Percentiles rank a stretch among this genome's conserved stretches.
Conservation (phyloP, 306 rosid species). For the Cucumis sativus region DNA sequence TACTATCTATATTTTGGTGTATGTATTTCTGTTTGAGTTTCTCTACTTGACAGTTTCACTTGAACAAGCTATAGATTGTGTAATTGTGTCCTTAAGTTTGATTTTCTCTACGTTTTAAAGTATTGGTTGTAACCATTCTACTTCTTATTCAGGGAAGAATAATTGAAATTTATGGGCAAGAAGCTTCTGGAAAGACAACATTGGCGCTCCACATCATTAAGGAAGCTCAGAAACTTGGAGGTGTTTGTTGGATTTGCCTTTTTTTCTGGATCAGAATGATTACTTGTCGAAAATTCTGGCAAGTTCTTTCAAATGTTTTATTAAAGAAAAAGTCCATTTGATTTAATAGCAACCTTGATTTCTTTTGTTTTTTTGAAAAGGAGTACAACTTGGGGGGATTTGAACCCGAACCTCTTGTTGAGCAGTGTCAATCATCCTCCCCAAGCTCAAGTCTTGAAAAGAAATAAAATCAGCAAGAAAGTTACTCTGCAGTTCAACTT, state of each 20-base stretch:
- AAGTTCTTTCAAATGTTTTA: neutral
- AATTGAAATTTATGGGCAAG: slow-evolving; percentile 77
- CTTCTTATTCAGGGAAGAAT: slow-evolving; percentile 56
- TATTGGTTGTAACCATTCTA: neutral
- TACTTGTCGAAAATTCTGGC: neutral
- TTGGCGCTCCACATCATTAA: slow-evolving; percentile 79
- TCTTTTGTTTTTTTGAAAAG: too few relatives aligned
- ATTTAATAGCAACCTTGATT: neutral
- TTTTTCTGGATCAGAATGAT: slow-evolving; percentile 5
- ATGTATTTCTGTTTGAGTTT: neutral
- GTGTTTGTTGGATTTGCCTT: slow-evolving; percentile 16
- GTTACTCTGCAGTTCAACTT: too few relatives aligned
- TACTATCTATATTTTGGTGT: neutral
- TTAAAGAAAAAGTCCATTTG: neutral
- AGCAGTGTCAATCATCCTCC: too few relatives aligned
- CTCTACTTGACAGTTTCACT: neutral
- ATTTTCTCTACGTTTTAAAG: neutral
- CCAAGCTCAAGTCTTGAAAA: too few relatives aligned
- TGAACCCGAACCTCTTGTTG: too few relatives aligned
- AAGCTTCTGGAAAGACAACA: slow-evolving; percentile 85
- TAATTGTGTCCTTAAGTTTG: neutral
- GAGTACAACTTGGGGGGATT: too few relatives aligned
- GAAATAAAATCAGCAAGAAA: too few relatives aligned
- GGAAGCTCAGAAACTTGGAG: slow-evolving; percentile 91
- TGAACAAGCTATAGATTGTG: too few relatives aligned